Base-by-base conservation (phyloP, 1,284 basidiomycete species). In the Pascua sp. region DNA sequence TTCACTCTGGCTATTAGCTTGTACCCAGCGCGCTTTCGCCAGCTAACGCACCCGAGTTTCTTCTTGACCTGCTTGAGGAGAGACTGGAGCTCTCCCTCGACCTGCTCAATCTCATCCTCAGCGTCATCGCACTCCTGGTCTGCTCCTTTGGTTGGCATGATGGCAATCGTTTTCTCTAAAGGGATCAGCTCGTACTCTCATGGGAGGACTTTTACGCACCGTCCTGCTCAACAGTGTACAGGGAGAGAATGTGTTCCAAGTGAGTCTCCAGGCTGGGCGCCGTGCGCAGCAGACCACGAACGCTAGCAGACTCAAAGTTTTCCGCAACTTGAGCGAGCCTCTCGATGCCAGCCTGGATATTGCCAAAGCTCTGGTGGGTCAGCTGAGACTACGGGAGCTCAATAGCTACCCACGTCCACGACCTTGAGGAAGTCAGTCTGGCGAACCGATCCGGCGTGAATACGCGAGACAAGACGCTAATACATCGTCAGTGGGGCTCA, bases 381-480 rank as follows among this genome's bases (percentile, higher is more conserved):
- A 63, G 49, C 38, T 36, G 4, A 4, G n/a, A n/a, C n/a, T n/a
- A 16, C 2, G 56, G 12, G 18, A 18, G 71, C 85, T 60, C 70
- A 7, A 32, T 4, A 32, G 24, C 24, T 32, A 32, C 24, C 24
- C 24, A 91, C 90, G 47, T 80, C 77, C 10, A 96, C 80, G 16
- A 93, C 88, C 69, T 87, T 88, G 63, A 88, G 72, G 71, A 97
- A 97, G 67, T 95, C 91, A 63, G 82, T 85, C 59, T 93, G 85
- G 72, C 85, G 87, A 75, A 90, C 90, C 53, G 86, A 90, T 68
- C 88, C 90, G 8, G 93, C 92, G 68, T 97, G 94, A 55, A 97
- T 89, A 42, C 94, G 87, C 9, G 91, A 92, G 5, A 98, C 86
- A 57, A 95, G 85, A 36, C 94, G 89, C 73, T 73, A 47, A 11